Evolutionary conservation across 345 rosid genomes (phyloP).

Genomic region (Raphanus sativus): DNA sequence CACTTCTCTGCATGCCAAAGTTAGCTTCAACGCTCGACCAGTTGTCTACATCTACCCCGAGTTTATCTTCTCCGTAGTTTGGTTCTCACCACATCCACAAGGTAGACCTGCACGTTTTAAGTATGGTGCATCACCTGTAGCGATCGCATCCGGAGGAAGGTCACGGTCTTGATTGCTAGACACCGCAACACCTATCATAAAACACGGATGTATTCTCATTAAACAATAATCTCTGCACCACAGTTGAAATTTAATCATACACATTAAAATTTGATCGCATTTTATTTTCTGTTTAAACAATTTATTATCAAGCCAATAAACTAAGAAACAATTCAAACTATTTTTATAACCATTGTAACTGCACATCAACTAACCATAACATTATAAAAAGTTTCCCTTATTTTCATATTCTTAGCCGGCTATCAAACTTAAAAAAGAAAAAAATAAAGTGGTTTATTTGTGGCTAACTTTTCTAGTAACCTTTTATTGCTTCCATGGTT

Average conservation of each 20-base stretch:
- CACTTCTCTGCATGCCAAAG: neutral
- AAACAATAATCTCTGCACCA: neutral
- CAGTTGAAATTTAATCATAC: neutral
- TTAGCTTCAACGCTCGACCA: neutral
- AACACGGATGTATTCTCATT: neutral
- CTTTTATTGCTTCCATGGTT: neutral
- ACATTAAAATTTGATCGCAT: neutral
- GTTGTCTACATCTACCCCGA: neutral
- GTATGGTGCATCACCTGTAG: neutral
- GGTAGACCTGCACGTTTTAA: neutral
- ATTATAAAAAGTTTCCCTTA: neutral
- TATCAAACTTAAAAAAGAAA: too few species aligned
- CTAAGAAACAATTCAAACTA: neutral
- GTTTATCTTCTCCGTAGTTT: neutral
- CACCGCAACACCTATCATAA: neutral
- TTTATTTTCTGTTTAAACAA: neutral
- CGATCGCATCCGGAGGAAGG: too few species aligned
- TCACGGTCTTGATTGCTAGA: neutral
- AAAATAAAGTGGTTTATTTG: too few species aligned
- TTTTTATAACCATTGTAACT: neutral
- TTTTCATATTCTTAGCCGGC: neutral
- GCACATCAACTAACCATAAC: neutral
- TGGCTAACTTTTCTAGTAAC: too few species aligned
- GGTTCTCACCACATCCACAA: neutral
- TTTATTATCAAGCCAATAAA: neutral